These are phyloP conservation scores for Xylaria sp. DNA, from an alignment of 2,329 filamentous ascomycete genomes.

Conservation along the genomic window DNA sequence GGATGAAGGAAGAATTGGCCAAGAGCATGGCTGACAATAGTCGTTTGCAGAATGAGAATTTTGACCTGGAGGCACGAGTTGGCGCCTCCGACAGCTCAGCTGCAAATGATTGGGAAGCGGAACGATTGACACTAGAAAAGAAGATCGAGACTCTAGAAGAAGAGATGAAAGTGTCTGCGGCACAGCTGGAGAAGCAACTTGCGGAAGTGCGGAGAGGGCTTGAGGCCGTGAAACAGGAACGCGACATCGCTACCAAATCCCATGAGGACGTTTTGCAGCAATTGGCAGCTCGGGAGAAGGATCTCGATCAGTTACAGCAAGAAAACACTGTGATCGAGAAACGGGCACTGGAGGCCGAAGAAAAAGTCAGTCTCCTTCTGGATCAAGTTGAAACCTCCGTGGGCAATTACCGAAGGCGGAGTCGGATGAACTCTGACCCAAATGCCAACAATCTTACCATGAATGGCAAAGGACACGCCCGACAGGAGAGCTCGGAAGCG, in stretches of 20 bases:
- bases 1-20: conserved; percentile 96
- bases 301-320: conserved; percentile 80
- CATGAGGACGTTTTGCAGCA: conserved; percentile 62
- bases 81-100: conserved; percentile 46
- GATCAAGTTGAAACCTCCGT: conserved; percentile 95
- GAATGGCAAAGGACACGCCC: conserved; percentile 45
- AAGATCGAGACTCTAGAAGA: conserved; percentile 73
- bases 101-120: conserved; percentile 72
- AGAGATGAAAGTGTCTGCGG: conserved; percentile 69
- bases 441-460: conserved; percentile 43
- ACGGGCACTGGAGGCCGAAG: conserved; percentile 86
- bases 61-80: conserved; percentile 62
- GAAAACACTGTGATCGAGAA: conserved; percentile 83
- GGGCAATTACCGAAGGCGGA: conserved; percentile 87
- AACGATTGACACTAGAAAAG: conserved; percentile 69
- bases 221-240: conserved; percentile 66
- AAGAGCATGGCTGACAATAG: conserved; percentile 88
- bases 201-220: conserved; percentile 72
- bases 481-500: conserved; percentile 63
- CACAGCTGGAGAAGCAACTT: conserved; percentile 74
- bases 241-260: conserved; percentile 62
- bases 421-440: conserved; percentile 61
- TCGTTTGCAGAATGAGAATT: conserved; percentile 82
- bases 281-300: conserved; percentile 64
- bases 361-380: conserved; percentile 88